A percentile compares a stretch with the other conserved stretches of the same genome.
phyloP scores from a whole-genome alignment of 1,139 yeast species.

The Hyphopichia khmerensis region DNA sequence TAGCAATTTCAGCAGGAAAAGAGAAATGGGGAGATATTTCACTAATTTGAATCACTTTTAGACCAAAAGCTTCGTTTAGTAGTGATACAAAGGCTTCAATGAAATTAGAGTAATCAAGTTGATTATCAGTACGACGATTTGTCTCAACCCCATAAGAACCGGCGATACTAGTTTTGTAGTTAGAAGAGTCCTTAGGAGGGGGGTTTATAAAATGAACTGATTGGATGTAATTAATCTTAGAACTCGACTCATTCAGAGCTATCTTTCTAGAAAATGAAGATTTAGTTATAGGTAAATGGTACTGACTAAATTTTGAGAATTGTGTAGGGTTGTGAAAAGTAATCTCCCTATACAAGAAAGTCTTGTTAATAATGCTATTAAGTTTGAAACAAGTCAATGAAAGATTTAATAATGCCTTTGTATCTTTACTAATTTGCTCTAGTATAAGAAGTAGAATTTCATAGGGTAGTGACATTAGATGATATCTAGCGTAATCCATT shows the following conservation, averaged over 20 bases:
- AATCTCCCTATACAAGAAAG: conserved; percentile 34
- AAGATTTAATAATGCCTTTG: conserved; percentile 23
- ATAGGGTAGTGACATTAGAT: conserved; percentile 40
- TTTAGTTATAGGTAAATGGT: conserved; percentile 20
- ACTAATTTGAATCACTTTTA: conserved; percentile 27
- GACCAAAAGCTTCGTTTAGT: conserved; percentile 32
- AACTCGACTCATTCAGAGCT: conserved; percentile 26
- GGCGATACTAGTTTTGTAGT: conserved; percentile 33
- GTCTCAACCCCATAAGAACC: conserved; percentile 38
- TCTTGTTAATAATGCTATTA: conserved; percentile 33
- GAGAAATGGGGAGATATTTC: conserved; percentile 54
- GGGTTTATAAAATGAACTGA: conserved; percentile 33
- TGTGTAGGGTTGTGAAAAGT: conserved; percentile 21
- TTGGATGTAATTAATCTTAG: conserved; percentile 31
- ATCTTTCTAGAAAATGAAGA: conserved; percentile 15
- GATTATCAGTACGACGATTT: conserved; percentile 14
- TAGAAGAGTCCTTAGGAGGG: conserved; percentile 23
- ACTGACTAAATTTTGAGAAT: conserved; percentile 32
- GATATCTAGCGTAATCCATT: conserved; percentile 24
- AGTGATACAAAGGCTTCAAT: conserved; percentile 21
- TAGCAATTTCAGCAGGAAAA: conserved; percentile 32
- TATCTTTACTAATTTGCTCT: conserved; percentile 16
- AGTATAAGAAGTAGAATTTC: conserved; percentile 41
- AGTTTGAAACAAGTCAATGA: conserved; percentile 38
- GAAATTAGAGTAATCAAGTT: conserved; percentile 26